phyloP scores from a whole-genome alignment of 2,329 filamentous ascomycete genomes.

The Simplicillium aogashimaense region DNA sequence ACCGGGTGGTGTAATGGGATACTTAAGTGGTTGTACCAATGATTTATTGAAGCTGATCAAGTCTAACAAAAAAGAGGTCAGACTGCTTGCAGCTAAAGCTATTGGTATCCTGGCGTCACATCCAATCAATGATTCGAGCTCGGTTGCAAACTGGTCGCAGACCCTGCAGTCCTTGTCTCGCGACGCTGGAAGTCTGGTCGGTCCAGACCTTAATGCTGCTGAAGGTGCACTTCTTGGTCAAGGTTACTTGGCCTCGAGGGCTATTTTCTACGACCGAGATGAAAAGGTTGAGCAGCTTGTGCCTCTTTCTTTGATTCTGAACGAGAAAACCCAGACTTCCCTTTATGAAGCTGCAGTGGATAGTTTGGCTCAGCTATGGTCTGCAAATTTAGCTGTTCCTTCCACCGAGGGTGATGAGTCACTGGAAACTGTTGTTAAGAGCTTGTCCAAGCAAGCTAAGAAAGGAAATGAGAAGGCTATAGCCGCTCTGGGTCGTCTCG shows the following conservation, averaged over 20 bases:
- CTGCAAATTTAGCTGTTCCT: conserved; percentile 29
- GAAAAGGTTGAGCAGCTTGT: conserved; percentile 9
- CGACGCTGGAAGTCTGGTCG: conserved; percentile 29
- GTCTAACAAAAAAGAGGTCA: conserved; percentile 62
- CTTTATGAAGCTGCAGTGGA: conserved; percentile 35
- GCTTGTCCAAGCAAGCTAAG: conserved; percentile 60
- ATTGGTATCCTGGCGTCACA: conserved; percentile 73
- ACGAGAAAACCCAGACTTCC: conserved; percentile 18
- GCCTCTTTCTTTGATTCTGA: conserved; percentile 18
- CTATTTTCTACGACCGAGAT: conserved; percentile 29
- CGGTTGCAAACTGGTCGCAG: conserved; percentile 13
- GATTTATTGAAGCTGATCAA: conserved; percentile 51
- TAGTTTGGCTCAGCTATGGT: conserved; percentile 35
- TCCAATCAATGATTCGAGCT: conserved; percentile 27
- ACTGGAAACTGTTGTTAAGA: conserved; percentile 42
- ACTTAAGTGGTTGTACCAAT: conserved; percentile 35
- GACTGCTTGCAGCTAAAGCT: conserved; percentile 56
- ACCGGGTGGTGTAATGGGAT: conserved; percentile 39
- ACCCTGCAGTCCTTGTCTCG: conserved; percentile 32
- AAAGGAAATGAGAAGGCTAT: conserved; percentile 77
- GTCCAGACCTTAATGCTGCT: conserved; percentile 31
- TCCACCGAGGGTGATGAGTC: conserved; percentile 16
- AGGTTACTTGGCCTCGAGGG: conserved; percentile 31
- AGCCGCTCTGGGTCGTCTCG: conserved; percentile 66
- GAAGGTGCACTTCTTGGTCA: conserved; percentile 38